These are phyloP conservation scores for Thamnidium elegans DNA, from an alignment of 192 early-diverging fungal species.

Conservation along the genomic window DNA sequence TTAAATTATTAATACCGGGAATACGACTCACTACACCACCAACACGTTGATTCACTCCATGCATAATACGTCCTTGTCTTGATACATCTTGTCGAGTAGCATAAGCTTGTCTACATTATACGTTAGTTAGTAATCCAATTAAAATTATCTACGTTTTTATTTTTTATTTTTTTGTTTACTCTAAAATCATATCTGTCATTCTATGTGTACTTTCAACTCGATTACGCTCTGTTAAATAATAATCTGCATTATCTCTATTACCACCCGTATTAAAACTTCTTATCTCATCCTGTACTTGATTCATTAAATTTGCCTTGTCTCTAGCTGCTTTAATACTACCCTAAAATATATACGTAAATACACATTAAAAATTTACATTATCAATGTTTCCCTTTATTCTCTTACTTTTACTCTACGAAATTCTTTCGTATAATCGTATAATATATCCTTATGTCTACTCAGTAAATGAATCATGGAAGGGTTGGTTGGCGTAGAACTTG, in stretches of 20 bases:
- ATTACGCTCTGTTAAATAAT: constrained; percentile 66
- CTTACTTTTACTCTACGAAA: constrained; percentile 68
- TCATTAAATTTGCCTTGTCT: constrained; percentile 70
- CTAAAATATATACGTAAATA: constrained; percentile 24
- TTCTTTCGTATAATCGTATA: constrained; percentile 78
- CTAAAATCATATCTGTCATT: constrained; percentile 73
- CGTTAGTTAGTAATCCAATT: not conserved
- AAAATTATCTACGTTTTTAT: not conserved
- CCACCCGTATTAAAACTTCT: constrained; percentile 41
- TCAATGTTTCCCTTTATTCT: too few species aligned
- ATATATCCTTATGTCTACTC: constrained; percentile 72
- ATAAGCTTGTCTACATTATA: constrained; percentile 64
- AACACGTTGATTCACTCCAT: constrained; percentile 54
- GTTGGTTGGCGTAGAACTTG: constrained; percentile 46
- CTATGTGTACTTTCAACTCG: constrained; percentile 70
- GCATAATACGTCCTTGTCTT: constrained; percentile 57
- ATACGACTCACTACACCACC: constrained; percentile 58
- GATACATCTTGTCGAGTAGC: constrained; percentile 62
- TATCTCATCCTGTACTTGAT: constrained; percentile 60
- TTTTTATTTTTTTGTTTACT: constrained; percentile 48
- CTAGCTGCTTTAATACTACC: constrained; percentile 59
- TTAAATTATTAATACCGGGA: constrained; percentile 70
- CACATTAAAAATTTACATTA: too few species aligned
- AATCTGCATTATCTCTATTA: constrained; percentile 48
- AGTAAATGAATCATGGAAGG: constrained; percentile 71